Percentiles rank a stretch among this genome's conserved stretches.
Evolutionary conservation across 179 eudicot genomes (phyloP).

Genomic region (Sideroxylon spinosum): DNA sequence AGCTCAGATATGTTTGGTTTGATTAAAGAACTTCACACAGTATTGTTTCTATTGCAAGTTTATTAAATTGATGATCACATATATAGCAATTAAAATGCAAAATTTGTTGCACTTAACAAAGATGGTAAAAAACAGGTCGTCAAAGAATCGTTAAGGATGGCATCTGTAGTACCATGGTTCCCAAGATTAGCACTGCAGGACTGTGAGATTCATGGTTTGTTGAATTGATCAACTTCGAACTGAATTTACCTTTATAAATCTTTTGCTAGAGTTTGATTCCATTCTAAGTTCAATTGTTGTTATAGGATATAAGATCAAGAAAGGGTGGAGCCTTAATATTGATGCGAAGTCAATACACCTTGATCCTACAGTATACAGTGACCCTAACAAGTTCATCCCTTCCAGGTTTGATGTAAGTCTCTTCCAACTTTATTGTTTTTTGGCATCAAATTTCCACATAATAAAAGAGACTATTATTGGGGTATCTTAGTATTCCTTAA

Average conservation of each 20-base stretch:
- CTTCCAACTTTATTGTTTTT: not conserved
- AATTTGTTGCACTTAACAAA: not conserved
- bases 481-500: too few relatives aligned
- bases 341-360: conserved; percentile 27
- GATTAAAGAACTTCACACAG: not conserved
- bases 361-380: conserved; percentile 21
- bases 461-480: not conserved
- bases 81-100: not conserved
- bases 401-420: conserved; percentile 26
- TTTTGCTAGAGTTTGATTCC: too few relatives aligned
- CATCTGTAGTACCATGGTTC: conserved; percentile 27
- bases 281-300: not conserved
- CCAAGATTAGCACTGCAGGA: conserved; percentile 26
- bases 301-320: conserved; percentile 24
- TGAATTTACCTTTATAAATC: too few relatives aligned
- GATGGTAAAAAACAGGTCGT: conserved; percentile 20
- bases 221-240: not conserved
- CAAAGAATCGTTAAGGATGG: conserved; percentile 28
- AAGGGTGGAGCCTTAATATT: conserved; percentile 28
- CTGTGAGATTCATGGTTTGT: conserved; percentile 26
- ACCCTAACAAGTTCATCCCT: conserved; percentile 22
- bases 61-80: too few relatives aligned
- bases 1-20: not conserved
- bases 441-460: not conserved
- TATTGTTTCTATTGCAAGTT: too few relatives aligned